Conservation (phyloP, 2,329 filamentous ascomycete species). For the Diaporthe humulicola region DNA sequence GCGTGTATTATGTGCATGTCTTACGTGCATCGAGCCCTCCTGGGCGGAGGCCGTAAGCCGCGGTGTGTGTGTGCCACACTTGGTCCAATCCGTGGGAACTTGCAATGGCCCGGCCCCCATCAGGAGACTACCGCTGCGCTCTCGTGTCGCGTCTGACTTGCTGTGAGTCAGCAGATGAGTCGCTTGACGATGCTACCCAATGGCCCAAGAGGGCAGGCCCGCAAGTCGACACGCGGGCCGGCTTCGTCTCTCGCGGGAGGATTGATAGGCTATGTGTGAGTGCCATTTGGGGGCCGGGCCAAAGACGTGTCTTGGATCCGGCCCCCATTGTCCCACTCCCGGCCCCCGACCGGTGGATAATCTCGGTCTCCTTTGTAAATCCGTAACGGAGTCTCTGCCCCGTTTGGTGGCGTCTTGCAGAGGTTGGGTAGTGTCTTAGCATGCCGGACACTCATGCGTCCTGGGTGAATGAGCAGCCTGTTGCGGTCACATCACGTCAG, state of each 20-base stretch:
- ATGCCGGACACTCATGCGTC: neutral
- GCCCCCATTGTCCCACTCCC: conserved; percentile 32
- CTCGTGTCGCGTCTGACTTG: neutral
- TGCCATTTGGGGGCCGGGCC: conserved; percentile 34
- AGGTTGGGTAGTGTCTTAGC: neutral
- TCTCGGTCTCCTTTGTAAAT: conserved; percentile 13
- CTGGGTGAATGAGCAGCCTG: neutral
- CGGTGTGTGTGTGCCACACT: neutral
- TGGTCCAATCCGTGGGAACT: neutral
- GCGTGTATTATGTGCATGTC: conserved; percentile 24
- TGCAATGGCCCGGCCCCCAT: neutral
- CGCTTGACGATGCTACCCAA: conserved; percentile 2
- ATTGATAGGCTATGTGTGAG: conserved; percentile 39
- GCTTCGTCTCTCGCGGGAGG: conserved; percentile 26
- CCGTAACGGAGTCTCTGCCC: neutral
- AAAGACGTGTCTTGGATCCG: conserved; percentile 22
- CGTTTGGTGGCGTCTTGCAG: neutral
- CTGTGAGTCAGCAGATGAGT: conserved; percentile 16
- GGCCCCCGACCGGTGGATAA: conserved; percentile 21
- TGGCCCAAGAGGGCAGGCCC: conserved; percentile 21
- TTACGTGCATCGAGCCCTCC: conserved; percentile 11
- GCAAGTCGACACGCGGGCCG: conserved; percentile 26
- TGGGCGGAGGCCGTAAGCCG: neutral
- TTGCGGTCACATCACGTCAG: neutral
- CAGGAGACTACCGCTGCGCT: neutral